Evolutionary conservation across 2,329 filamentous ascomycete species (phyloP).

Genomic region (Penicillium sp.): DNA sequence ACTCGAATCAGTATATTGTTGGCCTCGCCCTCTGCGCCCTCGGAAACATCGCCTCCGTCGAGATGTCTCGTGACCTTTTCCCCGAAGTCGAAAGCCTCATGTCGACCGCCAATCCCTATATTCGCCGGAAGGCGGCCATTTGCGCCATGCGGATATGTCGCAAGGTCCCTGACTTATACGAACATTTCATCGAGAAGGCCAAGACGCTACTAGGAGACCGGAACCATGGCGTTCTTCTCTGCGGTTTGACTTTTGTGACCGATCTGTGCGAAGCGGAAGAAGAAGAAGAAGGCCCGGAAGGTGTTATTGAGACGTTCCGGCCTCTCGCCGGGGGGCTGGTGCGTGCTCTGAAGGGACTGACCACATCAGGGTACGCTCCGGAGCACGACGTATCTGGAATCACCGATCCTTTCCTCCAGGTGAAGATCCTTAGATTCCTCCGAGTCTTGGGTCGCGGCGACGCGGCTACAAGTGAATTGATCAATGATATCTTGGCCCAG

Average conservation of each 20-base stretch:
- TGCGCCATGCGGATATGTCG: conserved; percentile 98
- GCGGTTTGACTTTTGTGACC: conserved; percentile 84
- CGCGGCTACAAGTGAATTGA: conserved; percentile 84
- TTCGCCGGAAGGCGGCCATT: conserved; percentile 92
- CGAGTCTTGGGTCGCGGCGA: conserved; percentile 86
- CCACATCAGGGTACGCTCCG: conserved; percentile 92
- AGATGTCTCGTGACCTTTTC: conserved; percentile 98
- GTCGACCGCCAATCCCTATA: conserved; percentile 95
- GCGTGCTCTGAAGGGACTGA: conserved; percentile 85
- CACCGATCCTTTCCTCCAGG: conserved; percentile 94
- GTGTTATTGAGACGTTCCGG: conserved; percentile 86
- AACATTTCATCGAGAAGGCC: conserved; percentile 95
- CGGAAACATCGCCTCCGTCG: conserved; percentile 94
- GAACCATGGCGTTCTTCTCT: conserved; percentile 93
- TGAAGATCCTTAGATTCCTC: conserved; percentile 87
- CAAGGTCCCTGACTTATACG: conserved; percentile 94
- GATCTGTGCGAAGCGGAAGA: conserved; percentile 95
- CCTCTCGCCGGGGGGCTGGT: conserved; percentile 82
- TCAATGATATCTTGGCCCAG: conserved; percentile 97
- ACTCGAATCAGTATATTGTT: conserved; percentile 98
- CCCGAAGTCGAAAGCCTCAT: conserved; percentile 91
- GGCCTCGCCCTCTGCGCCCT: conserved; percentile 93
- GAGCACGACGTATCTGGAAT: conserved; percentile 98
- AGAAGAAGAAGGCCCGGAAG: conserved; percentile 83
- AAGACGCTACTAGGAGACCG: conserved; percentile 83